Percentiles rank a stretch among this genome's conserved stretches.
Conservation (phyloP, 495 filamentous ascomycete species). For the Trichoderma gamsii region DNA sequence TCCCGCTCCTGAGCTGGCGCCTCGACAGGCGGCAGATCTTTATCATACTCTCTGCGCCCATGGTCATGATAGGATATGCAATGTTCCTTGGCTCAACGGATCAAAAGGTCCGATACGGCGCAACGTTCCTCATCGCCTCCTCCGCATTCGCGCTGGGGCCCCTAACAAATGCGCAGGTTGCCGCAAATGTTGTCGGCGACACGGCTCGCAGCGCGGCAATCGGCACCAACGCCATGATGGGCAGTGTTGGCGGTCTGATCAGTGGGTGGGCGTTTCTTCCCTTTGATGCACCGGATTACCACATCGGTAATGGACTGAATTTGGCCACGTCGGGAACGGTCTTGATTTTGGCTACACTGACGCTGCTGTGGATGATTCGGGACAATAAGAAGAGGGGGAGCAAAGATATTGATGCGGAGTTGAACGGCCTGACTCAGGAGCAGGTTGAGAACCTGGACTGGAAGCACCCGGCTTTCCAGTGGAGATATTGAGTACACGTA, state of each 20-base stretch:
- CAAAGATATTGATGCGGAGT: slow-evolving; percentile 46
- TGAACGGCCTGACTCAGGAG: slow-evolving; percentile 48
- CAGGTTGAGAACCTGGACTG: slow-evolving; percentile 66
- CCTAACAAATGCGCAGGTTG: slow-evolving; percentile 57
- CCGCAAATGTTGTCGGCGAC: slow-evolving; percentile 66
- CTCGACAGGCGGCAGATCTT: slow-evolving; percentile 56
- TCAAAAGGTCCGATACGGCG: slow-evolving; percentile 56
- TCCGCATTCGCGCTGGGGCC: slow-evolving; percentile 65
- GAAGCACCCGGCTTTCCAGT: slow-evolving; percentile 65
- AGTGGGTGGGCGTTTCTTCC: slow-evolving; percentile 65
- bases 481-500: slow-evolving; percentile 24
- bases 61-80: slow-evolving; percentile 64
- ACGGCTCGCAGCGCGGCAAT: slow-evolving; percentile 62
- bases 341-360: slow-evolving; percentile 39
- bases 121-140: slow-evolving; percentile 60
- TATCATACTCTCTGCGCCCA: slow-evolving; percentile 48
- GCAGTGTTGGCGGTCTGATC: slow-evolving; percentile 66
- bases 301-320: slow-evolving; percentile 68
- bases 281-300: slow-evolving; percentile 60
- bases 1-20: slow-evolving; percentile 56
- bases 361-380: slow-evolving; percentile 56
- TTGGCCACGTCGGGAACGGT: slow-evolving; percentile 53
- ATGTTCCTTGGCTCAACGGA: slow-evolving; percentile 59
- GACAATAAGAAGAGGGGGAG: slow-evolving; percentile 55
- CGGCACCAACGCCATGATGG: slow-evolving; percentile 62